A percentile compares a stretch with the other conserved stretches of the same genome.
Evolutionary conservation across 352 stramenopile species (phyloP).

Genomic region (Globisporangium cylindrosporum): DNA sequence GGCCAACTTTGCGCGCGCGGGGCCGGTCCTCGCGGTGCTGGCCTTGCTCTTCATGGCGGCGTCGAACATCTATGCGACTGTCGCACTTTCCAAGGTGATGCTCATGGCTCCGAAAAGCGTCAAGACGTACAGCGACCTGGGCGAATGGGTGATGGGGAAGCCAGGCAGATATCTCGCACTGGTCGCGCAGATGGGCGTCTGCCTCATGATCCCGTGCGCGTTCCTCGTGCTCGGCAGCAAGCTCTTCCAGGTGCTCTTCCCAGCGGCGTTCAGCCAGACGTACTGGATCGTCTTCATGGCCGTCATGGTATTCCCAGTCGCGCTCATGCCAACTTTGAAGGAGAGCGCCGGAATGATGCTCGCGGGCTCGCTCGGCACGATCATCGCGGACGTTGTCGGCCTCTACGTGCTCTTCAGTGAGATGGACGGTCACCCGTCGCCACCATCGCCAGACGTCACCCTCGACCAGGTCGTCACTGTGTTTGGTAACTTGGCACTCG

Average conservation of each 20-base stretch:
- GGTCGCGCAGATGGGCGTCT: constrained; percentile 40
- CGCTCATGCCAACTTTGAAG: constrained; percentile 44
- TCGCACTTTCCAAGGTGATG: constrained; percentile 46
- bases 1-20: constrained; percentile 49
- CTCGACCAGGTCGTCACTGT: constrained; percentile 38
- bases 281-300: constrained; percentile 52
- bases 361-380: constrained; percentile 38
- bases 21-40: constrained; percentile 34
- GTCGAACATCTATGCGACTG: constrained; percentile 46
- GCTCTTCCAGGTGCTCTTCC: constrained; percentile 48
- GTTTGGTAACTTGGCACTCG: constrained; percentile 57
- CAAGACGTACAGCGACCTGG: constrained; percentile 49
- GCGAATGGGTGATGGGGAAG: constrained; percentile 42
- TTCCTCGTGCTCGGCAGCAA: constrained; percentile 55
- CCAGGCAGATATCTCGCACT: constrained; percentile 36
- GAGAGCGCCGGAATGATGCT: constrained; percentile 34
- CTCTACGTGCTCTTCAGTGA: constrained; percentile 30
- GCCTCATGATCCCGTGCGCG: constrained; percentile 42
- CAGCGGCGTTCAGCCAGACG: constrained; percentile 39
- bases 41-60: constrained; percentile 52
- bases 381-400: constrained; percentile 40
- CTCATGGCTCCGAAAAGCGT: constrained; percentile 40
- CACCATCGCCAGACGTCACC: constrained; percentile 31
- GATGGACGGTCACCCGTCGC: constrained; percentile 33
- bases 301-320: constrained; percentile 29